A percentile compares a stretch with the other conserved stretches of the same genome.
Conservation (phyloP, 106 monocot species). For the Vanilla planifolia region DNA sequence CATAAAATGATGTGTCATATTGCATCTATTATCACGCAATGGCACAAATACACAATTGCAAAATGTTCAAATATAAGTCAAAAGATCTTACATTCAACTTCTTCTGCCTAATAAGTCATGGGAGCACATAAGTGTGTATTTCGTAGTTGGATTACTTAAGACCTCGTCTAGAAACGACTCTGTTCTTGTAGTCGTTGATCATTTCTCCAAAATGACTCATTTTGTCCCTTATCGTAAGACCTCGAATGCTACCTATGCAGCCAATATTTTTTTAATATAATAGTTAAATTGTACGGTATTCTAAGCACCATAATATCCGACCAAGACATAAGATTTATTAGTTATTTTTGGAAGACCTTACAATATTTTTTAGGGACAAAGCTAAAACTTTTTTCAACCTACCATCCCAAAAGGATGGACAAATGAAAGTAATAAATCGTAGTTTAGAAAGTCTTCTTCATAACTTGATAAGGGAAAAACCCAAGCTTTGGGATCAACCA, state of each 20-base stretch:
- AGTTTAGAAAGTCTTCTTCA: background rate
- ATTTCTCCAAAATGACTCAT: background rate
- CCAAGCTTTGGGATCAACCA: background rate
- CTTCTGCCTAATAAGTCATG: too few species aligned
- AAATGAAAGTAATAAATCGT: background rate
- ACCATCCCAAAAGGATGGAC: background rate
- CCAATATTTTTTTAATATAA: background rate
- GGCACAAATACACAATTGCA: too few species aligned
- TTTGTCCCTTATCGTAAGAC: too few species aligned
- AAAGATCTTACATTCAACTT: too few species aligned
- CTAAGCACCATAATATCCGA: background rate
- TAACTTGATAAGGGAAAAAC: background rate
- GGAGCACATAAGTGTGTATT: background rate
- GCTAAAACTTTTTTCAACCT: background rate
- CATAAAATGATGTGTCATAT: too few species aligned
- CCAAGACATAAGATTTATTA: background rate
- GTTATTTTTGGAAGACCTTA: background rate
- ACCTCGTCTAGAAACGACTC: background rate
- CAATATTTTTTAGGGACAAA: background rate
- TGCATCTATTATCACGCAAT: too few species aligned
- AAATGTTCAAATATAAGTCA: too few species aligned
- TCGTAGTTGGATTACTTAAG: background rate
- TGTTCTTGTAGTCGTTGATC: background rate
- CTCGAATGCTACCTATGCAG: too few species aligned
- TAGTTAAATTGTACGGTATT: background rate